A percentile compares a stretch with the other conserved stretches of the same genome.
These are phyloP conservation scores for Funneliformis geosporum DNA, from an alignment of 192 early-diverging fungal genomes.

Conservation along the genomic window DNA sequence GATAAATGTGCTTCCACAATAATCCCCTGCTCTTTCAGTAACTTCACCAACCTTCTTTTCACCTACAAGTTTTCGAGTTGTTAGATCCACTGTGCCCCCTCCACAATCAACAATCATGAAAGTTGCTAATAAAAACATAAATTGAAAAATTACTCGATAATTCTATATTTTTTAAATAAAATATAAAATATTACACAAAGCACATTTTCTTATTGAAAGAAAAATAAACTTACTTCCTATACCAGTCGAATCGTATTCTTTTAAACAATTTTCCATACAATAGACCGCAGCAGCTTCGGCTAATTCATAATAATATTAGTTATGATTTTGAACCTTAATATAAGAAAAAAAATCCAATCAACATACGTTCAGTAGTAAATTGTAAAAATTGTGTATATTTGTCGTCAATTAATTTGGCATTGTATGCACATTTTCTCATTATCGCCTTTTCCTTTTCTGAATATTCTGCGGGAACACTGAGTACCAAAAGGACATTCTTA, in stretches of 20 bases:
- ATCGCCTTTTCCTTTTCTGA: conserved; percentile 4
- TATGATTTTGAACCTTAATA: background rate
- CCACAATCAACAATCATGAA: conserved; percentile 47
- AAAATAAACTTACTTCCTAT: conserved; percentile 5
- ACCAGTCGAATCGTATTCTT: background rate
- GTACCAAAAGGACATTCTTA: background rate
- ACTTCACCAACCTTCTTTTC: conserved; percentile 44
- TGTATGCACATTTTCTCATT: conserved; percentile 9
- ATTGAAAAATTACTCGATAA: no score
- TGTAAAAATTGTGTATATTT: background rate
- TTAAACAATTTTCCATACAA: background rate
- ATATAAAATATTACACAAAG: no score
- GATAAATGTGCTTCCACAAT: conserved; percentile 50
- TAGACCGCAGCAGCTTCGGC: conserved; percentile 24
- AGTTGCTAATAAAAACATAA: conserved; percentile 7
- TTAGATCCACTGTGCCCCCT: conserved; percentile 48
- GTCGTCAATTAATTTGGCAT: background rate
- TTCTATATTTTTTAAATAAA: no score
- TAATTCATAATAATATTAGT: background rate
- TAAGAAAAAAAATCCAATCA: background rate
- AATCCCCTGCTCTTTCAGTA: conserved; percentile 49
- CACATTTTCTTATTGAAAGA: no score
- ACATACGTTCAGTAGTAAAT: conserved; percentile 29
- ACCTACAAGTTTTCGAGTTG: background rate
- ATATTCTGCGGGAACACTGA: conserved; percentile 15